phyloP scores from a whole-genome alignment of 23 red algal genomes.

The Gracilaria gracilis region DNA sequence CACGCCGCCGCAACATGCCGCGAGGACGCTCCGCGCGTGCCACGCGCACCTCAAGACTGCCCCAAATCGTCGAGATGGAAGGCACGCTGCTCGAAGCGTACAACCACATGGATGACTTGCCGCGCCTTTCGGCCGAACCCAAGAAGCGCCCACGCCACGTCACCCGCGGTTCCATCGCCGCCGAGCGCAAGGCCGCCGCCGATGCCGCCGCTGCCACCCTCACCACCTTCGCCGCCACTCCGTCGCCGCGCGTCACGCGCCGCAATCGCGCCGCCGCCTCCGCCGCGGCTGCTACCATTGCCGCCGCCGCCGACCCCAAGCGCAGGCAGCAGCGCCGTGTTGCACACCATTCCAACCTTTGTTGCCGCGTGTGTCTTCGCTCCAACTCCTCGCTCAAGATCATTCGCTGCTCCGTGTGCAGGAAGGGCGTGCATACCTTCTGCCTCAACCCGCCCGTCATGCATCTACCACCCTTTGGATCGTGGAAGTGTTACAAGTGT shows the following conservation, averaged over 20 bases:
- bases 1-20: background rate
- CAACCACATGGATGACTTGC: conserved; percentile 44
- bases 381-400: conserved; percentile 17
- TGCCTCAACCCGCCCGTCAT: conserved; percentile 34
- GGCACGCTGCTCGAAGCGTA: conserved; percentile 22
- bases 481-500: conserved; percentile 37
- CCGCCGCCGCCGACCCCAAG: background rate
- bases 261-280: conserved; percentile 1
- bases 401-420: conserved; percentile 20
- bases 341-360: background rate
- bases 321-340: background rate
- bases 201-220: background rate
- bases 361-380: conserved; percentile 20
- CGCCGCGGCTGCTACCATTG: background rate
- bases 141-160: conserved; percentile 38
- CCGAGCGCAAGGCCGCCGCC: conserved; percentile 14
- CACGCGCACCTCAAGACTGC: conserved; percentile 6
- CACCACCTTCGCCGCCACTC: background rate
- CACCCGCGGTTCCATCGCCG: conserved; percentile 21
- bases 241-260: background rate
- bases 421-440: conserved; percentile 25
- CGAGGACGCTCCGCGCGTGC: conserved; percentile 6
- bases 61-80: conserved; percentile 27
- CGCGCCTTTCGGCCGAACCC: conserved; percentile 12
- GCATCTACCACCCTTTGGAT: background rate